Base-by-base conservation (phyloP, 1,284 basidiomycete genomes). In the Phylloboletellus chloephorus region DNA sequence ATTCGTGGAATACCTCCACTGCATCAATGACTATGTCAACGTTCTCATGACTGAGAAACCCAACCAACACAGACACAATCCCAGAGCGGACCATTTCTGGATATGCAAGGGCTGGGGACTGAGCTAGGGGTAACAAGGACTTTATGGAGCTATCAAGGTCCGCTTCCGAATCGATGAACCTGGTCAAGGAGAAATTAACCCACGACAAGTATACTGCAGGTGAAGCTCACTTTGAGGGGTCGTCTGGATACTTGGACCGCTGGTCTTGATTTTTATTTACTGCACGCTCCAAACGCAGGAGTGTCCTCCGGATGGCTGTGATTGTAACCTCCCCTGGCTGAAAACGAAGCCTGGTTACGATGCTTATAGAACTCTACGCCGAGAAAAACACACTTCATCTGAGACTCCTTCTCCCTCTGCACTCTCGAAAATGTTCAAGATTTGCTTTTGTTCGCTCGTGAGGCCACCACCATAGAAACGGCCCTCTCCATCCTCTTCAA, bases 81-180 rank as follows among this genome's bases (percentile, higher is more conserved):
- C 85, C 88, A 3, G 85, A 80, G 34, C 78, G 79, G 44, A 94
- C 75, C 29, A 98, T 73, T 60, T 98, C 93, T 4, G 91, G 86
- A 61, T 98, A 99, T 48, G 91, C 85, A 7, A 89, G 62, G 3
- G 72, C 68, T 0, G 93, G 89, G 11, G 78, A 78, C 57, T 97
- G 92, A 0, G 96, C 89, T n/a, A 98, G 72, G 2, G 94, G 82
- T 5, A 93, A 69, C 37, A 97, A 70, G 3, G 87, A 75, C 58
- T 95, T 93, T 47, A 98, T 76, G 11, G 90, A 79, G 38, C 73
- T 71, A 55, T 98, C 91, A 7, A 98, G 76, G 57, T 97, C 92
- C 19, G 90, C 88, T 69, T 99, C 96, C 0, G 96, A 98, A 56
- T 98, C 93, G 56, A 99, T 96, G 69, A 98, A 99, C 63, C 94